Base-by-base conservation (phyloP, 768 basidiomycete species). In the Pisolithus marmoratus region DNA sequence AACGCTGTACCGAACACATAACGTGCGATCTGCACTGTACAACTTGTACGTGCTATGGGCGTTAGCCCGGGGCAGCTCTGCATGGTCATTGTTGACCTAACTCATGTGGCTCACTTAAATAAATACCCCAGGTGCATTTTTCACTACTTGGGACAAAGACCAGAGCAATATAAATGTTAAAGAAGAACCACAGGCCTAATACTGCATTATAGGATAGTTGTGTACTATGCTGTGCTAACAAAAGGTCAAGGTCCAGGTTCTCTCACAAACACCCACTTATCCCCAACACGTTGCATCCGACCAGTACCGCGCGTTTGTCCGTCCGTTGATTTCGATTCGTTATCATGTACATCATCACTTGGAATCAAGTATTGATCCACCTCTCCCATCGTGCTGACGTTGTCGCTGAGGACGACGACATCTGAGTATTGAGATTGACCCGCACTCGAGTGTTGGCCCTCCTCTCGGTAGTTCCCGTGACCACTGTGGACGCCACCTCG, bases 231-330 rank as follows among this genome's bases (percentile, higher is more conserved):
- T 57, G 49, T 56, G 45, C 43, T 54, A 14, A 58, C 65, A 65
- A 56, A 40, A 12, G 40, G 29, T 51, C 51, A 53, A 59, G 59
- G 54, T 59, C 59, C 52, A 61, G 4, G 54, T 53, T 74, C 75
- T 57, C 73, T 34, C 34, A 34, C 80, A 68, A 85, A 88, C 48
- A 83, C 69, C 88, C 86, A 88, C 60, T 77, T 81, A 66, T 83
- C 87, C 38, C 81, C 85, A 20, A 87, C 71, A 58, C 74, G 79
- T 69, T 82, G 80, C 86, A 89, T 89, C 53, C 76, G 72, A 27
- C 80, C 79, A 22, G 63, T 54, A 29, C 67, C 63, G 24, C 57
- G 61, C 43, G 50, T 60, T 37, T 52, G 42, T 36, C 17, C 20
- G 22, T 19, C 47, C 14, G 14, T n/a, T 49, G 49, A 19, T 14